A percentile compares a stretch with the other conserved stretches of the same genome.
These are phyloP conservation scores for Plantago elongata DNA, from an alignment of 257 asterid species.

Conservation along the genomic window DNA sequence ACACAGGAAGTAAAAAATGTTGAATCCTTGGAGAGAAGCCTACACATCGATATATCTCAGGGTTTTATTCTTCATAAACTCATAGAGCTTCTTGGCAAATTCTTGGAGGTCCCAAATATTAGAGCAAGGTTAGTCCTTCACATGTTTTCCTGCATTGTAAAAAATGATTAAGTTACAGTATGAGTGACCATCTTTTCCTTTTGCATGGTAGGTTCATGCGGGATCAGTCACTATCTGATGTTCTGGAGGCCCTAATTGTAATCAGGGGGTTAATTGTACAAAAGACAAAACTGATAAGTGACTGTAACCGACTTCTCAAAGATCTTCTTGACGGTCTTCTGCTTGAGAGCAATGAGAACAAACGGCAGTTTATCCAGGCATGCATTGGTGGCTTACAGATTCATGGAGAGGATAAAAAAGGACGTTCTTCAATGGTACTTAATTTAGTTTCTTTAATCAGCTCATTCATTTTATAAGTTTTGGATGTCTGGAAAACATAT, in stretches of 20 bases:
- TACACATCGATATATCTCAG: slow-evolving; percentile 93
- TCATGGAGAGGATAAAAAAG: slow-evolving; percentile 80
- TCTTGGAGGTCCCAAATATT: slow-evolving; percentile 89
- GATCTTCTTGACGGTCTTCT: slow-evolving; percentile 94
- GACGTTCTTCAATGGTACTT: slow-evolving; percentile 86
- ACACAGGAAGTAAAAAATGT: slow-evolving; percentile 71
- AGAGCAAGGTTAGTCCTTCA: slow-evolving; percentile 67
- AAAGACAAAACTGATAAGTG: slow-evolving; percentile 91
- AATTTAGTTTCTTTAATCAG: slow-evolving; percentile 15
- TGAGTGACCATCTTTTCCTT: slow-evolving; percentile 13
- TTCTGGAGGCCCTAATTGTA: slow-evolving; percentile 97
- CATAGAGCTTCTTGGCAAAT: slow-evolving; percentile 94
- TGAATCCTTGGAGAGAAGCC: slow-evolving; percentile 95
- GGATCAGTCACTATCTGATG: slow-evolving; percentile 77
- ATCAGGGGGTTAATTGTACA: slow-evolving; percentile 94
- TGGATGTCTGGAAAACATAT: background rate
- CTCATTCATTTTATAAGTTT: background rate
- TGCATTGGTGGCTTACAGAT: slow-evolving; percentile 91
- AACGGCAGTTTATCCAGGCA: slow-evolving; percentile 92
- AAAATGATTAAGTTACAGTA: slow-evolving; percentile 10
- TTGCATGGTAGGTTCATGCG: slow-evolving; percentile 76
- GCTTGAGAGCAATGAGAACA: slow-evolving; percentile 90
- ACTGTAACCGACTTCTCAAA: slow-evolving; percentile 82
- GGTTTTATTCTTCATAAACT: slow-evolving; percentile 98
- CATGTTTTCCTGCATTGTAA: slow-evolving; percentile 2